phyloP scores from a whole-genome alignment of 768 basidiomycete genomes.

The Trametes cingulata region DNA sequence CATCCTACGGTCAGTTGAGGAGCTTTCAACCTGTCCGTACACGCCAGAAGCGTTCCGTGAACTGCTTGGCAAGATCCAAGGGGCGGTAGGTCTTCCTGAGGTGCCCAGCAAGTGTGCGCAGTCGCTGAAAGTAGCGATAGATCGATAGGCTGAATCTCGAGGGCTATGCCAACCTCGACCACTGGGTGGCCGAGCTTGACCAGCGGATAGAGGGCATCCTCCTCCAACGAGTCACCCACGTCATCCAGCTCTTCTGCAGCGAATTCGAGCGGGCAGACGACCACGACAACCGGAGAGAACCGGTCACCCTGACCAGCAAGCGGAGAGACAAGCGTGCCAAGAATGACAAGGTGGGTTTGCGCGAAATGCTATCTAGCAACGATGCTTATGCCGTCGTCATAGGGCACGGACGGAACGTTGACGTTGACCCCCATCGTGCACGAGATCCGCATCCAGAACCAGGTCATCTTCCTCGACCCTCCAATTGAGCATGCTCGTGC shows the following conservation, averaged over 20 bases:
- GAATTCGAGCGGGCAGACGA: conserved; percentile 84
- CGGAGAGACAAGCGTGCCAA: conserved; percentile 72
- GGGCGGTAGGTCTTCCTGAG: conserved; percentile 56
- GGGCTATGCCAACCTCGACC: conserved; percentile 77
- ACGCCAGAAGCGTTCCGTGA: conserved; percentile 80
- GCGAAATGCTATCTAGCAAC: not conserved
- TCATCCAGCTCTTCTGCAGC: conserved; percentile 84
- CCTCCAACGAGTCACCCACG: conserved; percentile 68
- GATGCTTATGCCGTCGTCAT: not conserved
- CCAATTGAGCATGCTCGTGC: conserved; percentile 94
- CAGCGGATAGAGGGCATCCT: conserved; percentile 82
- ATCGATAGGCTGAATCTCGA: conserved; percentile 95
- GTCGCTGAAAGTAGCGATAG: conserved; percentile 37
- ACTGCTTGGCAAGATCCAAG: conserved; percentile 77
- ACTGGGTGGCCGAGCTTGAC: conserved; percentile 58
- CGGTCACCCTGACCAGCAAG: conserved; percentile 53
- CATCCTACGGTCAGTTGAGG: conserved; percentile 81
- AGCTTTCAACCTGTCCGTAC: conserved; percentile 85
- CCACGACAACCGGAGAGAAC: conserved; percentile 57
- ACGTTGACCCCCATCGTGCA: conserved; percentile 85
- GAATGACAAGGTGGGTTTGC: conserved; percentile 69
- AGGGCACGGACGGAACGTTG: conserved; percentile 77
- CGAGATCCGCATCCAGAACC: conserved; percentile 97
- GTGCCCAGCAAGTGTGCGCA: not conserved
- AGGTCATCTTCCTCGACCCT: conserved; percentile 97